These are phyloP conservation scores for Fusarium falciforme DNA, from an alignment of 2,329 filamentous ascomycete genomes.

Conservation along the genomic window DNA sequence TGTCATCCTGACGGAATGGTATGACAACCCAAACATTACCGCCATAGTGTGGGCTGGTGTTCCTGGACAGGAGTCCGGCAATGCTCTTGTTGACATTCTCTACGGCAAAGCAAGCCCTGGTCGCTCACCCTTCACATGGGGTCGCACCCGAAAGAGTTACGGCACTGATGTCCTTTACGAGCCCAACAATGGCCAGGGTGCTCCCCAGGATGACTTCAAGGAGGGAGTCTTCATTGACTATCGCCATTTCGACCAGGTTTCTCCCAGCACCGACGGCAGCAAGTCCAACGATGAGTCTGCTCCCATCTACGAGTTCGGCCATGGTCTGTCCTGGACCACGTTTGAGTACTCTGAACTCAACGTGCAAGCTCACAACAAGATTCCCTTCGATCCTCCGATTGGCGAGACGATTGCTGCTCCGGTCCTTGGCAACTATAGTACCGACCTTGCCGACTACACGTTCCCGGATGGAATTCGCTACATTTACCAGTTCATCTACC, in stretches of 20 bases:
- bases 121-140: constrained; percentile 85
- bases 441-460: constrained; percentile 71
- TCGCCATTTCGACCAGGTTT: constrained; percentile 73
- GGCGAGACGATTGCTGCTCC: constrained; percentile 74
- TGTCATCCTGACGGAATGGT: constrained; percentile 80
- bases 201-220: constrained; percentile 78
- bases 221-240: constrained; percentile 85
- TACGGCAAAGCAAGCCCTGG: constrained; percentile 85
- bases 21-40: constrained; percentile 81
- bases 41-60: constrained; percentile 86
- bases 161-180: constrained; percentile 74
- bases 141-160: constrained; percentile 73
- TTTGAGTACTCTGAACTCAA: constrained; percentile 79
- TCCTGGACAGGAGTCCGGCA: constrained; percentile 86
- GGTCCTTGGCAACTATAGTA: constrained; percentile 72
- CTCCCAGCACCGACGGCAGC: constrained; percentile 44
- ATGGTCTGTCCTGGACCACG: constrained; percentile 82
- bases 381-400: constrained; percentile 67
- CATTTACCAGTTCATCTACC: constrained; percentile 72
- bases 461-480: constrained; percentile 71
- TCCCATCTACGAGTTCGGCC: constrained; percentile 85
- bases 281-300: constrained; percentile 50
- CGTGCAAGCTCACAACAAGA: constrained; percentile 62
- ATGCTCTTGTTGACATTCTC: constrained; percentile 82
- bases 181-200: constrained; percentile 73